Percentiles rank a stretch among this genome's conserved stretches.
phyloP scores from a whole-genome alignment of 495 filamentous ascomycete genomes.

The Schizothecium vesticola region DNA sequence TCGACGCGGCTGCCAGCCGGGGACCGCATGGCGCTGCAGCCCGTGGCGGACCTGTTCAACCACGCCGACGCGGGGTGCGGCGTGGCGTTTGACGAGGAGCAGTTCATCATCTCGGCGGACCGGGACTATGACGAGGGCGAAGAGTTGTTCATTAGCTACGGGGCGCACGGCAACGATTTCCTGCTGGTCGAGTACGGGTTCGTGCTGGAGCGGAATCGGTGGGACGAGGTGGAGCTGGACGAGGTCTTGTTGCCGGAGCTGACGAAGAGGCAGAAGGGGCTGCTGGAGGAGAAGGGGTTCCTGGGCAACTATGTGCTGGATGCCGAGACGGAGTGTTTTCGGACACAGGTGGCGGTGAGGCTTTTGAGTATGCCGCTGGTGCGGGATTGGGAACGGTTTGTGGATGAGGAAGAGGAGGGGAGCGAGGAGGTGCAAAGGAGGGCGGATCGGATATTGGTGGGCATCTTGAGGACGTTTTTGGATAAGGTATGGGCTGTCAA shows the following conservation, averaged over 20 bases:
- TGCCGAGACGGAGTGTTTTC: conserved; percentile 56
- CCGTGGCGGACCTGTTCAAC: conserved; percentile 87
- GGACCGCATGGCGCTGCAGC: conserved; percentile 74
- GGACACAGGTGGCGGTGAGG: conserved; percentile 66
- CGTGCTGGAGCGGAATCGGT: conserved; percentile 59
- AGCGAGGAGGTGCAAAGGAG: conserved; percentile 19
- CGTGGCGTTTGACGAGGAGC: conserved; percentile 52
- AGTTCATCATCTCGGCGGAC: conserved; percentile 57
- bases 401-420: conserved; percentile 36
- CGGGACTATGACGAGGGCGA: conserved; percentile 57
- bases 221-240: conserved; percentile 65
- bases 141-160: conserved; percentile 78
- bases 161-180: conserved; percentile 73
- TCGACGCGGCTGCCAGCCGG: conserved; percentile 38
- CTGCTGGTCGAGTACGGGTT: conserved; percentile 83
- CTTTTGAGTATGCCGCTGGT: conserved; percentile 30
- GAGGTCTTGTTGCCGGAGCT: conserved; percentile 56
- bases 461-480: conserved; percentile 18
- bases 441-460: conserved; percentile 28
- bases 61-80: conserved; percentile 58
- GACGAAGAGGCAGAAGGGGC: conserved; percentile 38
- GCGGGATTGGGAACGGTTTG: conserved; percentile 33
- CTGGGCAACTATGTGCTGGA: conserved; percentile 65
- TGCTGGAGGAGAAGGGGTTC: conserved; percentile 55
- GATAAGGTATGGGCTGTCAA: conserved; percentile 8